These are phyloP conservation scores for Aegilops bicornis DNA, from an alignment of 176 grass and related monocot species.

Conservation along the genomic window DNA sequence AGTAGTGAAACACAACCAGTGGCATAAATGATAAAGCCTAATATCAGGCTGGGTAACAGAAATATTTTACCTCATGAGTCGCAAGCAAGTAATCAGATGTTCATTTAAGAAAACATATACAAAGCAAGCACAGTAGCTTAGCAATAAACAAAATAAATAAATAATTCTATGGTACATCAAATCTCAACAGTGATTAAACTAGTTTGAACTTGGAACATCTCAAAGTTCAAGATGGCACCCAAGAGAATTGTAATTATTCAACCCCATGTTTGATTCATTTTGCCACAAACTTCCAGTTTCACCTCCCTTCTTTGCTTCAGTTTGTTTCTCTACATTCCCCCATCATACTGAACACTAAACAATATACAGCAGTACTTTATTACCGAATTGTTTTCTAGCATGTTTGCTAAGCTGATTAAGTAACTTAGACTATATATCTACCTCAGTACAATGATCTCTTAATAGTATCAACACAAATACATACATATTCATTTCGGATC, in stretches of 20 bases:
- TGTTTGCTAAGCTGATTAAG: slow-evolving; percentile 13
- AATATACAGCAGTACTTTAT: background rate
- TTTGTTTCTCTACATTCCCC: background rate
- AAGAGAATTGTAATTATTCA: background rate
- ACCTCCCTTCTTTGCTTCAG: background rate
- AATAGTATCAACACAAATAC: background rate
- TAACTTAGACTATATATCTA: background rate
- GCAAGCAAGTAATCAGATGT: background rate
- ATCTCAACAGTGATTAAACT: background rate
- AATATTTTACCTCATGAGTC: background rate
- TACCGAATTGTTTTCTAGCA: background rate
- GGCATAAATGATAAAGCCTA: slow-evolving; percentile 23
- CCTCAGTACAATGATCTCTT: slow-evolving; percentile 1
- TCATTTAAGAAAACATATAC: slow-evolving; percentile 19
- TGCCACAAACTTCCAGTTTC: background rate
- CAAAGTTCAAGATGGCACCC: background rate
- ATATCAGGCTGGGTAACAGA: background rate
- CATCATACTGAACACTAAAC: background rate
- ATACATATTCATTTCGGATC: background rate
- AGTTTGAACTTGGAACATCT: background rate
- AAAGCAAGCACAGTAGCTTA: slow-evolving; percentile 3
- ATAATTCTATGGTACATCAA: slow-evolving; percentile 4
- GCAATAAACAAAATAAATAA: background rate
- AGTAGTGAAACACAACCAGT: too few species aligned
- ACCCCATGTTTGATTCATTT: background rate